These are phyloP conservation scores for Amanita inopinata DNA, from an alignment of 768 basidiomycete species.

Conservation along the genomic window DNA sequence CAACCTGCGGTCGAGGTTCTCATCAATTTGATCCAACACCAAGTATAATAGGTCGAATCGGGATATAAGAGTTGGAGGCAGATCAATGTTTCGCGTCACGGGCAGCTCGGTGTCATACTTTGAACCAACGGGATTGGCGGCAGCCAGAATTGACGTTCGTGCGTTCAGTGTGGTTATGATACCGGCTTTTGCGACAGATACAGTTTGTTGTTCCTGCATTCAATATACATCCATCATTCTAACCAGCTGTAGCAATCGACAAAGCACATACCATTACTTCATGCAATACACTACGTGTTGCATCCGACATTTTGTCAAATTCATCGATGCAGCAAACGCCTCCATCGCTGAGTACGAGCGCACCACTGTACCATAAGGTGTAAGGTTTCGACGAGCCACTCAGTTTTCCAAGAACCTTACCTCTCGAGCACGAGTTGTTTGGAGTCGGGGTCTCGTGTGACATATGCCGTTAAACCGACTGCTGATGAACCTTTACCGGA, in stretches of 20 bases:
- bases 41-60: conserved; percentile 96
- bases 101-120: conserved; percentile 90
- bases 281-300: conserved; percentile 94
- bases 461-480: conserved; percentile 96
- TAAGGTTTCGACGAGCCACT: not conserved
- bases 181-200: conserved; percentile 97
- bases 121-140: conserved; percentile 94
- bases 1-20: conserved; percentile 71
- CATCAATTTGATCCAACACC: conserved; percentile 91
- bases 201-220: conserved; percentile 94
- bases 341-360: conserved; percentile 88
- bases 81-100: conserved; percentile 92
- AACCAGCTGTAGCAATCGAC: not conserved
- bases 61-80: conserved; percentile 96
- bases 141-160: conserved; percentile 94
- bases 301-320: conserved; percentile 99
- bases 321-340: conserved; percentile 99
- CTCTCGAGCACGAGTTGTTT: conserved; percentile 97
- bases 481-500: conserved; percentile 98
- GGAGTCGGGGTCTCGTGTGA: conserved; percentile 95
- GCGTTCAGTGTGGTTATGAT: conserved; percentile 99
- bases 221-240: not conserved
- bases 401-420: conserved; percentile 27
- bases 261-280: conserved; percentile 78
- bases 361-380: conserved; percentile 48